Evolutionary conservation across 1,139 yeast genomes (phyloP), one percentile per base, ranked within the genome.

Genomic region (Candida pseudocylindracea): DNA sequence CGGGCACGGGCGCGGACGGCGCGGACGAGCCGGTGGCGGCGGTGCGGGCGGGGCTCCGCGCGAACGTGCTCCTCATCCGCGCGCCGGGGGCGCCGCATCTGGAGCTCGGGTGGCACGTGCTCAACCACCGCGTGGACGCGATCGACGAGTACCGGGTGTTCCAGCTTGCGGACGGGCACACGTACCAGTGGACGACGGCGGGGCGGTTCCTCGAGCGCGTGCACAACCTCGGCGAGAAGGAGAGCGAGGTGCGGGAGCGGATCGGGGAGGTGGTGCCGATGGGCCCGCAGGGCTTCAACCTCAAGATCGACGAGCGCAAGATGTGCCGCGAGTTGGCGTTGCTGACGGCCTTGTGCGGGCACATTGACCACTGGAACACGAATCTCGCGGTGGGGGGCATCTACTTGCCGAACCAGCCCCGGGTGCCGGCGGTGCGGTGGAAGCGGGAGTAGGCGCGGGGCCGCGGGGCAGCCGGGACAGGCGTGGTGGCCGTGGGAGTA

Each of bases 351-450:
- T 60, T 88, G 34, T 62, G 69, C 39, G 67, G 73, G 31, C 63
- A 54, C 44, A 60, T 71, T 36, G 79, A 71, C 42, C 76, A 70
- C 39, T 71, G 79, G 79, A 71, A 67, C 42, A 70, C 78, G 12
- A 53, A 55, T 38, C 47, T 63, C 32, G 67, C 65, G 26, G 64
- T 68, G 28, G 76, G 78, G 15, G 78, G 78, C 27, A 65, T 70
- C 32, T 69, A 69, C 46, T 60, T 56, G 38, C 66, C 68, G 4
- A 57, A 65, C 43, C 67, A 65, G 45, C 59, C 58, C 30, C 4
- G 4, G 20, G 20, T 15, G 20, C 44, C 49, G 27, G 68, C 65
- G 36, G 56, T 64, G 13, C 57, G 71, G 36, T 69, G 75, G 75
- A 67, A 67, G 47, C 53, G 75, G 39, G 74, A 66, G 40, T 67